A percentile compares a stretch with the other conserved stretches of the same genome.
Evolutionary conservation across 148 eudicot species (phyloP).

Genomic region (Camellia lanceoleosa): DNA sequence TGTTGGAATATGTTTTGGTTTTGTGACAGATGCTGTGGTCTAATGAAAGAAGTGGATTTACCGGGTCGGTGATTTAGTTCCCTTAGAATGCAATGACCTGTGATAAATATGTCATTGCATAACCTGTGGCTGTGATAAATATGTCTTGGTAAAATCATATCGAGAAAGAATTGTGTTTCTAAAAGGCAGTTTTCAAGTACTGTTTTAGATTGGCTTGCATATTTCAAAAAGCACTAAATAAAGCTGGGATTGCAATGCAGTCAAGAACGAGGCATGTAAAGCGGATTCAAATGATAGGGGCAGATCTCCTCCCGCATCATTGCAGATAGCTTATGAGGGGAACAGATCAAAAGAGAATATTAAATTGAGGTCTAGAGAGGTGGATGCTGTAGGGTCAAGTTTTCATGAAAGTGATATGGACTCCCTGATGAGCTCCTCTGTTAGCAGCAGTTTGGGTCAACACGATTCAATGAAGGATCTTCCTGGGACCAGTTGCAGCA

Average conservation of each 20-base stretch:
- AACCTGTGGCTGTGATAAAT: not conserved
- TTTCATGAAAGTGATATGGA: conserved; percentile 50
- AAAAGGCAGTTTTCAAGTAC: not conserved
- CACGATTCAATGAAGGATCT: conserved; percentile 32
- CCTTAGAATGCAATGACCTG: not conserved
- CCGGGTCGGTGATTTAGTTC: not conserved
- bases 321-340: conserved; percentile 21
- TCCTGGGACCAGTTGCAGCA: conserved; percentile 39
- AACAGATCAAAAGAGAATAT: conserved; percentile 22
- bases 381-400: conserved; percentile 27
- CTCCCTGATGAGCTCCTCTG: conserved; percentile 43
- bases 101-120: not conserved
- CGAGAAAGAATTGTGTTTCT: not conserved
- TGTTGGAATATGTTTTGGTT: no score
- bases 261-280: conserved; percentile 40
- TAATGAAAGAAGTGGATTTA: not conserved
- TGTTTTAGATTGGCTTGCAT: not conserved
- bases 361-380: conserved; percentile 31
- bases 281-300: conserved; percentile 25
- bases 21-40: no score
- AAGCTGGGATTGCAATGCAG: conserved; percentile 28
- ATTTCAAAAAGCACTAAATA: not conserved
- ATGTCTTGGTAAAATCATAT: not conserved
- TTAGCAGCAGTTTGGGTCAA: conserved; percentile 40
- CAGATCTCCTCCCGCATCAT: conserved; percentile 16